Evolutionary conservation across 192 early-diverging fungal species (phyloP), one percentile per base, ranked within the genome.

Genomic region (Gigaspora rosea): DNA sequence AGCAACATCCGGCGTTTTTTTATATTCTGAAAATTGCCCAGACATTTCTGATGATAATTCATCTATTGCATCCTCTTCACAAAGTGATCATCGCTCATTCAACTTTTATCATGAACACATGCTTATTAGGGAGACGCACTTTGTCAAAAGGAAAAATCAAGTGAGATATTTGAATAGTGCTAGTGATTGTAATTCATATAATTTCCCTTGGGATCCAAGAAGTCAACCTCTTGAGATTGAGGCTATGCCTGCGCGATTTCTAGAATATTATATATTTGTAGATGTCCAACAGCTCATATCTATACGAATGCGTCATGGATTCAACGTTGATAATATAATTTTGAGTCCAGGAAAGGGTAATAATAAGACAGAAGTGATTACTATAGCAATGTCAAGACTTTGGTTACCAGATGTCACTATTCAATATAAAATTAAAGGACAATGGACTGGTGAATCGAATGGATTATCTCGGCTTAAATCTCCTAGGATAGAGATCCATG

Each of bases 381-480:
- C 82, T 35, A 83, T 93, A 59, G 87, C 83, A n/a, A 81, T 95
- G 81, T 84, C 88, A 22, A 71, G 93, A 59, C 84, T 89, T 12
- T 93, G 91, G 91, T 87, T 91, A 48, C 91, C 92, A 10, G 91
- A 92, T 77, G 86, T 95, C 52, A 92, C 87, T 1, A 83, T 95
- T 15, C 88, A 93, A 58, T 95, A 95, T 81, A 84, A 86, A 69
- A 89, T 93, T 51, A 88, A 84, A 63, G 87, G 86, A 15, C 76
- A 76, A 15, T 82, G 85, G 70, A 69, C 75, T 0, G 41, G 72
- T 11, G 77, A 64, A 22, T 59, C 33, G 20, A 56, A 58, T 56
- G 58, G 59, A 32, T 27, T 71, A 18, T 59, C 56, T n/a, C 76
- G 83, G 36, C 73, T 87, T 13, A 81, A 82, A 76, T 72, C 81